Conservation (phyloP, 2,329 filamentous ascomycete genomes). For the Ciborinia camelliae region DNA sequence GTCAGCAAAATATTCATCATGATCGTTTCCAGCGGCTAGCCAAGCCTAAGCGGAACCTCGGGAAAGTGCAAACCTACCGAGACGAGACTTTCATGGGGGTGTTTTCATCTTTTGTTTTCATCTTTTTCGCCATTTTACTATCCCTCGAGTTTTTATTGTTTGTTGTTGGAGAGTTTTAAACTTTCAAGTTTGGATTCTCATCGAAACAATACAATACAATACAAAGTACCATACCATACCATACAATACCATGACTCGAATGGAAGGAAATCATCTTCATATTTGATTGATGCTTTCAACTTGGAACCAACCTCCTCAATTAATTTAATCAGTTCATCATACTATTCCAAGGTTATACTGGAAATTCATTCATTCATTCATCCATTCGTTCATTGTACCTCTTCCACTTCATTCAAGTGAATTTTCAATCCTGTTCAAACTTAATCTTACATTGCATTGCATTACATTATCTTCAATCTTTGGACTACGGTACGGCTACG, state of each 20-base stretch:
- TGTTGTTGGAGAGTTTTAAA: no score
- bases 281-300: slow-evolving; percentile 6
- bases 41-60: not conserved
- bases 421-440: not conserved
- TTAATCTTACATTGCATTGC: not conserved
- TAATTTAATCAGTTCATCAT: not conserved
- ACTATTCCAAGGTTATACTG: no score
- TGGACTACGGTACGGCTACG: not conserved
- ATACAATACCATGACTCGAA: not conserved
- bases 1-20: not conserved
- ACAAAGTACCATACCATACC: no score
- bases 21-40: slow-evolving; percentile 5
- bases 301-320: slow-evolving; percentile 5
- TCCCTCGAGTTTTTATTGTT: no score
- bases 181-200: no score
- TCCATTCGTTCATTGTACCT: not conserved
- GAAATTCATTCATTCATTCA: not conserved
- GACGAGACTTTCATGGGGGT: not conserved
- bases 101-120: not conserved
- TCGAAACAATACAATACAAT: no score
- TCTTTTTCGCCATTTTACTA: no score
- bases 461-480: slow-evolving; percentile 3
- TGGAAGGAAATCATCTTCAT: not conserved
- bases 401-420: not conserved
- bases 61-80: not conserved